These are phyloP conservation scores for Moricandia arvensis DNA, from an alignment of 345 rosid genomes.

Conservation along the genomic window DNA sequence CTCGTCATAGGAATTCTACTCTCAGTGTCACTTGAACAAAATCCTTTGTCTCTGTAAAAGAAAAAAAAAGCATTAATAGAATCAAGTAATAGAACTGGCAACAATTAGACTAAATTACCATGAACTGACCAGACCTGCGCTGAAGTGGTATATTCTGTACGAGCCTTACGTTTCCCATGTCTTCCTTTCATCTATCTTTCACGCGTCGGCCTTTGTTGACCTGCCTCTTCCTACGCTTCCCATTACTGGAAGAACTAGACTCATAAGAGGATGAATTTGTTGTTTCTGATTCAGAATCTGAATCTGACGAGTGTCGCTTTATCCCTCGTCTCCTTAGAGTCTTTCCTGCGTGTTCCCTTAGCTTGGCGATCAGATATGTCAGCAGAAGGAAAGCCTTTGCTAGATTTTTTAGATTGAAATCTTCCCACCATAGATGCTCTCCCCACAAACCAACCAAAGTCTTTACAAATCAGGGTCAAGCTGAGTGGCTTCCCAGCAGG, in stretches of 20 bases:
- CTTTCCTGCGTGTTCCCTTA: slow-evolving; percentile 48
- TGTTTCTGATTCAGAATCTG: slow-evolving; percentile 57
- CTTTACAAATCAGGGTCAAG: slow-evolving; percentile 55
- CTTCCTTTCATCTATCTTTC: no score
- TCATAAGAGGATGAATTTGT: slow-evolving; percentile 45
- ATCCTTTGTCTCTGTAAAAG: slow-evolving; percentile 52
- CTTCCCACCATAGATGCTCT: slow-evolving; percentile 89
- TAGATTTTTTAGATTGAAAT: slow-evolving; percentile 50
- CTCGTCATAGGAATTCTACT: background rate
- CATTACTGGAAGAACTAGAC: slow-evolving; percentile 76
- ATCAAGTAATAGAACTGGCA: slow-evolving; percentile 7
- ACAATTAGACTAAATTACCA: background rate
- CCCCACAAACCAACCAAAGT: slow-evolving; percentile 80
- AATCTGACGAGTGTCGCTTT: slow-evolving; percentile 17
- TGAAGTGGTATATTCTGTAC: slow-evolving; percentile 36
- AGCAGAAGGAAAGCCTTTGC: slow-evolving; percentile 49
- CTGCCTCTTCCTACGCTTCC: slow-evolving; percentile 62
- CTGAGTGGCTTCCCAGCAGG: background rate
- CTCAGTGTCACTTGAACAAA: no score
- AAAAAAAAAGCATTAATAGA: background rate
- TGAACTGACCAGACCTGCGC: slow-evolving; percentile 31
- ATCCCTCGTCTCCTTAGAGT: slow-evolving; percentile 39
- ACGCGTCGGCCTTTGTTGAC: slow-evolving; percentile 31
- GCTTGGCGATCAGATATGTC: slow-evolving; percentile 52
- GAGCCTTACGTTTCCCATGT: slow-evolving; percentile 22